Percentiles rank a stretch among this genome's conserved stretches.
Evolutionary conservation across 805 yeast genomes (phyloP).

Genomic region (Candida nonsorbophila): DNA sequence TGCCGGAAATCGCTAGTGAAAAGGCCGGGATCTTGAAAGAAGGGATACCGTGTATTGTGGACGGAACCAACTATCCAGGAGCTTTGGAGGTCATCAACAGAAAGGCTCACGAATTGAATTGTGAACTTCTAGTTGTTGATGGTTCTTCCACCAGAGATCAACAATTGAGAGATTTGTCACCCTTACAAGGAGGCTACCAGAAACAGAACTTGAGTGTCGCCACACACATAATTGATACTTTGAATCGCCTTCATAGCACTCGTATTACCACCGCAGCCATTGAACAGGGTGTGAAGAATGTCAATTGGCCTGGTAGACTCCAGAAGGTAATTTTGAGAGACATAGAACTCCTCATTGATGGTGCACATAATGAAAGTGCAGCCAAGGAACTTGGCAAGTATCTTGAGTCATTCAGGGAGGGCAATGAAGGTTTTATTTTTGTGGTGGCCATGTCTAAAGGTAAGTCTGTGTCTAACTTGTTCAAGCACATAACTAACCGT

Average conservation of each 20-base stretch:
- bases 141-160: slow-evolving; percentile 4
- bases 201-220: slow-evolving; percentile 65
- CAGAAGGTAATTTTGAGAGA: slow-evolving; percentile 36
- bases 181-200: slow-evolving; percentile 73
- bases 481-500: slow-evolving; percentile 42
- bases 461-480: slow-evolving; percentile 50
- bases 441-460: slow-evolving; percentile 75
- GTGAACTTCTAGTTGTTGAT: slow-evolving; percentile 22
- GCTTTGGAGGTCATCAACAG: slow-evolving; percentile 45
- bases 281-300: slow-evolving; percentile 45
- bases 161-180: slow-evolving; percentile 27
- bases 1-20: slow-evolving; percentile 63
- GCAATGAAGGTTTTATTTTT: slow-evolving; percentile 39
- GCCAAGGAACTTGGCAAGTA: slow-evolving; percentile 65
- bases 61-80: slow-evolving; percentile 53
- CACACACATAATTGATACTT: slow-evolving; percentile 44
- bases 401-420: slow-evolving; percentile 20
- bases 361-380: slow-evolving; percentile 89
- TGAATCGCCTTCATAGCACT: slow-evolving; percentile 13
- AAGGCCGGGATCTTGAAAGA: slow-evolving; percentile 83
- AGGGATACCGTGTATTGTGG: slow-evolving; percentile 61
- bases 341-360: slow-evolving; percentile 58
- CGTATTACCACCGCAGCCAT: slow-evolving; percentile 31
- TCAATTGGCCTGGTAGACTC: slow-evolving; percentile 85
- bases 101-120: slow-evolving; percentile 25